Base-by-base conservation (phyloP, 768 basidiomycete genomes). In the Mrakia gelida region DNA sequence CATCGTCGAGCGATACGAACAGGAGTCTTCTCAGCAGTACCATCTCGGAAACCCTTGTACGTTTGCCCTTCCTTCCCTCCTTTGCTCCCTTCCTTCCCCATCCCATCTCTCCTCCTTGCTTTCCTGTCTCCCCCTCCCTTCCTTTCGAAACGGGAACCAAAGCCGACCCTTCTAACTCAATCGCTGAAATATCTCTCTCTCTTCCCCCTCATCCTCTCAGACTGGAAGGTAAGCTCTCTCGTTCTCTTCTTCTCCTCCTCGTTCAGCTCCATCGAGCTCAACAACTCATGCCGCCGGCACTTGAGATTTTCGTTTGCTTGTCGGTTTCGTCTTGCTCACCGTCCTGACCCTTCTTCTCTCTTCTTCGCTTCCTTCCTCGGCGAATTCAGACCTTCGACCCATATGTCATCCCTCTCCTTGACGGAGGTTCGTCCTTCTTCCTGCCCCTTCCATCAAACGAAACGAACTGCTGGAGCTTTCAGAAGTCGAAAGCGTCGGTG, bases 1-100 rank as follows among this genome's bases (percentile, higher is more conserved):
- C n/a, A 34, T 34, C 52, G 49, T 65, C 15, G 84, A 85, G 82
- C 76, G 84, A 79, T 85, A 85, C 79, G 81, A 82, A 76, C 81
- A 84, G 73, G 84, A 85, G 78, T 82, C 82, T 1, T 84, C 84
- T 28, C 84, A 85, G 81, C 77, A 84, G 77, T 84, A 84, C 78
- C 84, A 83, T 78, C 80, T 83, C 45, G 80, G 81, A 76, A 84
- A 83, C 80, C 84, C 83, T 30, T 81, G 82, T 73, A 65, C 81
- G 81, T 41, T 21, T 52, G 41, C 38, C 43, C 38, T 56, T 28
- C 71, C 72, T 77, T 75, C 71, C 63, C n/a, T 59, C 8, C n/a
- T 59, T 15, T 28, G 59, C 28, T 59, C 59, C 59, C 23, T 59
- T 28, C 59, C 59, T n/a, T 59, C 26, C 59, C 26, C 10, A 1